Conservation (phyloP, 192 early-diverging fungal species). For the Phycomyces blakesleeanus region DNA sequence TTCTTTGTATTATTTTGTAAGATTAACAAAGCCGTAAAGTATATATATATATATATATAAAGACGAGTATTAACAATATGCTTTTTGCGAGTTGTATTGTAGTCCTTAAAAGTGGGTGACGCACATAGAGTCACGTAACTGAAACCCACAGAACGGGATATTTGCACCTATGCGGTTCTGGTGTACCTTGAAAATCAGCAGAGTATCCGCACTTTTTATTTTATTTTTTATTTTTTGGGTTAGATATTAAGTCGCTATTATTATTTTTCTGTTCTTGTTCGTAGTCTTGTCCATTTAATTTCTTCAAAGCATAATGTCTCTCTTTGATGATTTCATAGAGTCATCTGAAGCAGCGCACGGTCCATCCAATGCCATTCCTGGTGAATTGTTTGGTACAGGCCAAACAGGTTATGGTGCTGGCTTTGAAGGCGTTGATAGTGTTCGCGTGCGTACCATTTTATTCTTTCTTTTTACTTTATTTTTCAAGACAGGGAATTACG, state of each 20-base stretch:
- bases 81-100: not conserved
- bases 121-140: not conserved
- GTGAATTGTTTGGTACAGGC: constrained; percentile 8
- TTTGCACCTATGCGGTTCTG: not conserved
- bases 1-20: no score
- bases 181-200: not conserved
- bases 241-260: not conserved
- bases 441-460: constrained; percentile 21
- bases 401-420: constrained; percentile 18
- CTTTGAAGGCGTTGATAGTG: constrained; percentile 23
- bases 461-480: not conserved
- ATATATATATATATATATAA: no score
- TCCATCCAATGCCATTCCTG: constrained; percentile 1
- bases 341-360: constrained; percentile 29
- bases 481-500: not conserved
- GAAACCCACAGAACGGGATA: not conserved
- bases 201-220: not conserved
- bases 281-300: no score
- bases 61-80: no score
- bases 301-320: constrained; percentile 32
- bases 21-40: no score
- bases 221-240: no score
- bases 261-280: not conserved
- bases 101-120: not conserved
- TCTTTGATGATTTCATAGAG: constrained; percentile 45